These are phyloP conservation scores for Fusarium nurragi DNA, from an alignment of 2,329 filamentous ascomycete species.

Conservation along the genomic window DNA sequence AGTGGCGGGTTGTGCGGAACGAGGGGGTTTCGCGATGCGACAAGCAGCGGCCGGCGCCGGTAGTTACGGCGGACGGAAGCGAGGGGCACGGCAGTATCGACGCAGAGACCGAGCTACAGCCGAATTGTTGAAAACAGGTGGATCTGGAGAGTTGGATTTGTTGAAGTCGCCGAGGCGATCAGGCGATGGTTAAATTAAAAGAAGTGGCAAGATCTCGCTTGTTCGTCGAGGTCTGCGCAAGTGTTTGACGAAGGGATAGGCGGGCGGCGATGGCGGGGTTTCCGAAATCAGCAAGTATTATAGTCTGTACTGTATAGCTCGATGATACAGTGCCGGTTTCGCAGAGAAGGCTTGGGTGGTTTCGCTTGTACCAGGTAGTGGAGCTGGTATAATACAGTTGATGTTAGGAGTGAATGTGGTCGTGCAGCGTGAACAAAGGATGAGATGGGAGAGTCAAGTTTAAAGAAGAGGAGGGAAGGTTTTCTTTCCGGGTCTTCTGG, in stretches of 20 bases:
- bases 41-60: slow-evolving; percentile 30
- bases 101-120: slow-evolving; percentile 24
- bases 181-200: slow-evolving; percentile 2
- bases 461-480: slow-evolving; percentile 28
- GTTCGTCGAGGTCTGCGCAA: slow-evolving; percentile 11
- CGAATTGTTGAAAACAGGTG: slow-evolving; percentile 8
- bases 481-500: slow-evolving; percentile 36
- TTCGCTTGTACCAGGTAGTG: slow-evolving; percentile 7
- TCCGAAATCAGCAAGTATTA: slow-evolving; percentile 20
- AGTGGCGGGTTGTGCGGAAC: slow-evolving; percentile 21
- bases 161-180: neutral
- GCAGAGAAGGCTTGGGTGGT: neutral
- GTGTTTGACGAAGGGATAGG: slow-evolving; percentile 17
- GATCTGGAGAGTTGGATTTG: neutral
- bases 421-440: slow-evolving; percentile 1
- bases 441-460: slow-evolving; percentile 28
- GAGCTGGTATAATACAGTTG: neutral
- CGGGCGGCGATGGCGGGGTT: slow-evolving; percentile 27
- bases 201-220: slow-evolving; percentile 14
- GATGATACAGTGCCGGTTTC: slow-evolving; percentile 24
- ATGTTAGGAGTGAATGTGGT: neutral
- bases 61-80: slow-evolving; percentile 29
- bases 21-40: slow-evolving; percentile 31
- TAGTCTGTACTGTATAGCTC: slow-evolving; percentile 1
- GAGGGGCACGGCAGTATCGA: slow-evolving; percentile 32